phyloP scores from a whole-genome alignment of 768 basidiomycete genomes.

The Podaxis rugospora region DNA sequence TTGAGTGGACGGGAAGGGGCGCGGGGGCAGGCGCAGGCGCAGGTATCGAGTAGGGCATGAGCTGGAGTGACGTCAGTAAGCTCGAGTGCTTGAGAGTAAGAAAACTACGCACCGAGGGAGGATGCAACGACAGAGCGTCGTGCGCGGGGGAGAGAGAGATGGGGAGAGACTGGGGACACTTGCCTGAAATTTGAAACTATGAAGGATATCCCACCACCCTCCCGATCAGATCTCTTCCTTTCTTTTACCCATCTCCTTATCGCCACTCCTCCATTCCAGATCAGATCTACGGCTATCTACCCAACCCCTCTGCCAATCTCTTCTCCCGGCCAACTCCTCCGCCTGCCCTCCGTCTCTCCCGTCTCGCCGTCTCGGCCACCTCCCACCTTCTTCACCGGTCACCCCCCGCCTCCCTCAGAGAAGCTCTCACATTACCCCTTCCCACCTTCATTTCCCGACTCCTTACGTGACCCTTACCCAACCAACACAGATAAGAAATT shows the following conservation, averaged over 20 bases:
- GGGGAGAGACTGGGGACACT: neutral
- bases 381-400: no score
- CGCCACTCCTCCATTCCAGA: slow-evolving; percentile 9
- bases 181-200: slow-evolving; percentile 1
- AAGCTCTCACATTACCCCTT: no score
- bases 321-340: neutral
- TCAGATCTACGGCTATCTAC: slow-evolving; percentile 2
- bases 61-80: neutral
- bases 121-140: neutral
- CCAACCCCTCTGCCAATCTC: neutral
- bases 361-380: neutral
- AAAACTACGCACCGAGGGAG: neutral
- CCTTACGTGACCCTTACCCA: no score
- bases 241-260: slow-evolving; percentile 3
- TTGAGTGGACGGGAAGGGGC: slow-evolving; percentile 20
- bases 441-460: no score
- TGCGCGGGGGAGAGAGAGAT: neutral
- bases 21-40: slow-evolving; percentile 17
- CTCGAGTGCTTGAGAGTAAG: neutral
- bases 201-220: neutral
- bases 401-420: no score
- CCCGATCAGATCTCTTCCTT: slow-evolving; percentile 9
- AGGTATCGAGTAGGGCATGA: slow-evolving; percentile 29
- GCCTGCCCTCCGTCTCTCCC: neutral
- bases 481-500: no score